phyloP scores from a whole-genome alignment of 345 rosid species.

The Crucihimalaya himalaica region DNA sequence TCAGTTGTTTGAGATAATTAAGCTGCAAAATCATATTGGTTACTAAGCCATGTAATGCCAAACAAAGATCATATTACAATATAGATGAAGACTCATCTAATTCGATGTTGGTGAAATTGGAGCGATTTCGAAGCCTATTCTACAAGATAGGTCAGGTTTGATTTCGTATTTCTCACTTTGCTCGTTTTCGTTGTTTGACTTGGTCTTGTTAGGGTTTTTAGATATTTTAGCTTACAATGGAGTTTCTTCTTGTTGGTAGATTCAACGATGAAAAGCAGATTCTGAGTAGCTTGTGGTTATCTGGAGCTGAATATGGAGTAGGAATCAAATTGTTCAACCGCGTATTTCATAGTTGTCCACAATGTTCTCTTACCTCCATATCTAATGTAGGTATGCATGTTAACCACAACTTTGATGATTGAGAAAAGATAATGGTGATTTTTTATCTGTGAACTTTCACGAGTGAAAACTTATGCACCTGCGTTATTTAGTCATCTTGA shows the following conservation, averaged over 20 bases:
- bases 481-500: neutral
- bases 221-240: neutral
- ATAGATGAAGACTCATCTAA: conserved; percentile 49
- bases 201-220: conserved; percentile 10
- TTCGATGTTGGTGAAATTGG: conserved; percentile 24
- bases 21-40: conserved; percentile 52
- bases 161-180: neutral
- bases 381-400: conserved; percentile 29
- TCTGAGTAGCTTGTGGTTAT: neutral
- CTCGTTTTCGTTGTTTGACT: neutral
- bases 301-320: neutral
- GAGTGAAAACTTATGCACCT: neutral
- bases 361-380: neutral
- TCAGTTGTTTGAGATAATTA: conserved; percentile 41
- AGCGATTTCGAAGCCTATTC: neutral
- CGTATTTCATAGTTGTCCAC: neutral
- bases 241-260: conserved; percentile 2
- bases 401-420: neutral
- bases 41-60: neutral
- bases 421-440: neutral
- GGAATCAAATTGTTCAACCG: neutral
- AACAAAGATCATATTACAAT: neutral
- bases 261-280: neutral
- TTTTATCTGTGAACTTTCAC: conserved; percentile 9
- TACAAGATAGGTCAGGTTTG: conserved; percentile 18